Evolutionary conservation across 805 yeast species (phyloP).

Genomic region (Torulaspora quercuum): DNA sequence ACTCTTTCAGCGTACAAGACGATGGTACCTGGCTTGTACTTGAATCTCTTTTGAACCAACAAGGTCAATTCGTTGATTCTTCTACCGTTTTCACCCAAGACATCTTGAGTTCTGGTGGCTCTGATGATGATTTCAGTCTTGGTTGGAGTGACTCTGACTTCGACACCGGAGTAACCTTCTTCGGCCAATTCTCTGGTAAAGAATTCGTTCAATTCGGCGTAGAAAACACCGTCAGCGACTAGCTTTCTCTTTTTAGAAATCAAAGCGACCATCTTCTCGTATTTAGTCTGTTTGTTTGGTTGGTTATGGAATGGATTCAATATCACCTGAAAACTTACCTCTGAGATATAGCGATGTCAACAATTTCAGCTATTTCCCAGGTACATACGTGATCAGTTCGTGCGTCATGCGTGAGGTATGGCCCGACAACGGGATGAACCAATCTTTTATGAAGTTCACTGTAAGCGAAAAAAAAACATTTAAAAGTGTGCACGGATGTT

Average conservation of each 20-base stretch:
- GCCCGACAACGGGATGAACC: too few relatives aligned
- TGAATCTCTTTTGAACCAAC: slow-evolving; percentile 98
- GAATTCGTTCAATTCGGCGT: slow-evolving; percentile 99
- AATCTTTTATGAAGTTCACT: too few relatives aligned
- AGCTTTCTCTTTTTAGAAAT: slow-evolving; percentile 98
- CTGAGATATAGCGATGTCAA: too few relatives aligned
- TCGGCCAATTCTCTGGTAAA: slow-evolving; percentile 99
- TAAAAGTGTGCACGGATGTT: too few relatives aligned
- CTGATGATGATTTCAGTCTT: slow-evolving; percentile 98
- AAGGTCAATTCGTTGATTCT: slow-evolving; percentile 98
- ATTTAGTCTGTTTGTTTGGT: slow-evolving; percentile 8
- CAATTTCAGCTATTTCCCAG: too few relatives aligned
- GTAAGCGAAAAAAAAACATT: too few relatives aligned
- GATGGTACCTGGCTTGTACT: slow-evolving; percentile 87
- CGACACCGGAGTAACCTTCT: slow-evolving; percentile 99
- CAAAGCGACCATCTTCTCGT: slow-evolving; percentile 41
- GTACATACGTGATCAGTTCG: too few relatives aligned
- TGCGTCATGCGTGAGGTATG: too few relatives aligned
- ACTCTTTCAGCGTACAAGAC: slow-evolving; percentile 98
- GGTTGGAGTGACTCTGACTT: slow-evolving; percentile 97
- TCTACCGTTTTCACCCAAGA: slow-evolving; percentile 99
- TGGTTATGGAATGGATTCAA: background rate
- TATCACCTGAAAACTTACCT: too few relatives aligned
- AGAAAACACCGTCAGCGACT: slow-evolving; percentile 99
- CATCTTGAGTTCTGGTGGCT: slow-evolving; percentile 98